A percentile compares a stretch with the other conserved stretches of the same genome.
phyloP scores from a whole-genome alignment of 106 monocot species.

The Agapanthus africanus region DNA sequence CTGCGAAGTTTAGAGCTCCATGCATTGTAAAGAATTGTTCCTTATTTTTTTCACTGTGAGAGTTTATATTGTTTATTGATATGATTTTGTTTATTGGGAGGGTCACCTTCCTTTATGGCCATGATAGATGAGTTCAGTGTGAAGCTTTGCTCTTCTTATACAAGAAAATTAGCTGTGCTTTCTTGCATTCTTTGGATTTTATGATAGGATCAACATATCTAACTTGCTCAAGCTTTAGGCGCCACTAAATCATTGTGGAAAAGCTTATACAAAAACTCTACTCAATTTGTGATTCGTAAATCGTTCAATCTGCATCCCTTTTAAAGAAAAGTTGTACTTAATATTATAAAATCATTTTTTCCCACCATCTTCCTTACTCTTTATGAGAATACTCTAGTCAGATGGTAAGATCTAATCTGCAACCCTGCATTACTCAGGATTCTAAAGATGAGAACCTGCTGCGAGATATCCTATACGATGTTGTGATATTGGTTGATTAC shows the following conservation, averaged over 20 bases:
- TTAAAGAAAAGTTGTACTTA: neutral
- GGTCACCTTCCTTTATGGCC: neutral
- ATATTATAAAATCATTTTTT: neutral
- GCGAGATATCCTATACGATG: conserved; percentile 66
- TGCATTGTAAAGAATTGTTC: neutral
- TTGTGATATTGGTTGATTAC: conserved; percentile 74
- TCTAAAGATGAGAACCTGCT: conserved; percentile 45
- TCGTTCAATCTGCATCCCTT: neutral
- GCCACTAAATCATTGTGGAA: too few species aligned
- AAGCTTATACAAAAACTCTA: too few species aligned
- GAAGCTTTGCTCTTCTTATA: neutral
- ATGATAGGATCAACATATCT: neutral
- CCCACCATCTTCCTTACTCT: neutral
- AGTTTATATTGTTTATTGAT: neutral
- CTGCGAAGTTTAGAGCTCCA: neutral
- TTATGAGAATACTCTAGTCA: neutral
- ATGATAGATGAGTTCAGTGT: neutral
- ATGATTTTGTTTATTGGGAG: neutral
- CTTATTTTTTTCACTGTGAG: neutral
- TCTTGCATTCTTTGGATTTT: neutral
- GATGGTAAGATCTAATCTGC: conserved; percentile 3
- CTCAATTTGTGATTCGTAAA: neutral
- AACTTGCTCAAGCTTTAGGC: too few species aligned
- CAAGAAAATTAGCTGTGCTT: neutral
- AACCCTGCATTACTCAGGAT: conserved; percentile 28